Conservation (phyloP, 495 filamentous ascomycete species). For the Penicillium pancosmium region DNA sequence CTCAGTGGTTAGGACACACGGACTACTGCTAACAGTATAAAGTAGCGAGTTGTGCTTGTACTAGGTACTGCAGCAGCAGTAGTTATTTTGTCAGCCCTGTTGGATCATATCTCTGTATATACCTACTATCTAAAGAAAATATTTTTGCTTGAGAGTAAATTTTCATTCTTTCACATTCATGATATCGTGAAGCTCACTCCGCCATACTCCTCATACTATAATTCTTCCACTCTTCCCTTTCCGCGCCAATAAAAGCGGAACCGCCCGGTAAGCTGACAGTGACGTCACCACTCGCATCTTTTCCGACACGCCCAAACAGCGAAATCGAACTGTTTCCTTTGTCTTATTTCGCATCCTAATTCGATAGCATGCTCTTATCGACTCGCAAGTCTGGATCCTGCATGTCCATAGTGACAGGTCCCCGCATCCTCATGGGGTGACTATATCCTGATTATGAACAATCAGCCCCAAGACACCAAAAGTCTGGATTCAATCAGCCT, state of each 20-base stretch:
- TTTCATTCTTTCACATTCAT: too few species aligned
- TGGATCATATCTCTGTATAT: too few species aligned
- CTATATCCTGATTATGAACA: not conserved
- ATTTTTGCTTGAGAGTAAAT: too few species aligned
- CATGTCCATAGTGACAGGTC: not conserved
- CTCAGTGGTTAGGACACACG: too few species aligned
- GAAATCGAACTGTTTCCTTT: not conserved
- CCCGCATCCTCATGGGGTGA: not conserved
- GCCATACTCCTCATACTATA: not conserved
- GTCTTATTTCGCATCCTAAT: not conserved
- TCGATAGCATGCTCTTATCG: not conserved
- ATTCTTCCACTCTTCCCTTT: too few species aligned
- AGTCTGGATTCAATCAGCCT: conserved; percentile 7
- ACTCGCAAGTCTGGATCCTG: not conserved
- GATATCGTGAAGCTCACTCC: not conserved
- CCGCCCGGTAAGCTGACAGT: not conserved
- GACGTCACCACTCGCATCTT: not conserved
- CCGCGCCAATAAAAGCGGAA: not conserved
- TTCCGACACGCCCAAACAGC: not conserved
- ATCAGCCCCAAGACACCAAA: not conserved
- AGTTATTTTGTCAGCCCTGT: too few species aligned
- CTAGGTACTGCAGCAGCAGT: too few species aligned
- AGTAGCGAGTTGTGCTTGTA: too few species aligned
- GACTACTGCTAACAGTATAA: too few species aligned
- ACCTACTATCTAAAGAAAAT: too few species aligned